phyloP scores from a whole-genome alignment of 2,329 filamentous ascomycete genomes.

The Periconia macrospinosa region DNA sequence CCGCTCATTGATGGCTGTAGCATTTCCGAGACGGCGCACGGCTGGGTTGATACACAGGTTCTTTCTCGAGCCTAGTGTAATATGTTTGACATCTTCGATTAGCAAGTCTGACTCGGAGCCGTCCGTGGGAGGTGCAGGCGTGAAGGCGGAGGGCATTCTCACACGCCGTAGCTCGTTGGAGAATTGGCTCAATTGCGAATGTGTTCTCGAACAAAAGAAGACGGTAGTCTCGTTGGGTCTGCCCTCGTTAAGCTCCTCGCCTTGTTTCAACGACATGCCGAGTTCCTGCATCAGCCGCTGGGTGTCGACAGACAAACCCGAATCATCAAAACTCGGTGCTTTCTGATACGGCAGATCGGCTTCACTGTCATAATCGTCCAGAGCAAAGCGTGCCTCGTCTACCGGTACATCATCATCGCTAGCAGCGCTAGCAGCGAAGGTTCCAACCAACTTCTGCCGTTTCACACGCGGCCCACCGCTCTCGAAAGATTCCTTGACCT shows the following conservation, averaged over 20 bases:
- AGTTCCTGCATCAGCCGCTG: constrained; percentile 69
- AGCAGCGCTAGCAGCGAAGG: constrained; percentile 5
- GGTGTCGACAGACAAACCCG: constrained; percentile 72
- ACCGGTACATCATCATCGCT: constrained; percentile 8
- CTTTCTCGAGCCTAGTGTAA: constrained; percentile 84
- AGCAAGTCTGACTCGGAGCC: constrained; percentile 27
- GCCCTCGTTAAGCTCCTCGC: constrained; percentile 51
- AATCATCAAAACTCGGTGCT: constrained; percentile 26
- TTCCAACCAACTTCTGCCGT: constrained; percentile 31
- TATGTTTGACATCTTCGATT: constrained; percentile 71
- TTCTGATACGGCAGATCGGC: constrained; percentile 45
- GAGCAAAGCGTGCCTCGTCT: constrained; percentile 70
- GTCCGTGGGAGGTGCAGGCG: constrained; percentile 20
- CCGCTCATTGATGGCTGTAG: constrained; percentile 87
- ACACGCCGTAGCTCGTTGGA: constrained; percentile 79
- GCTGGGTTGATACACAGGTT: constrained; percentile 86
- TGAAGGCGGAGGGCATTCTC: constrained; percentile 71
- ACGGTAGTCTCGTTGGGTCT: constrained; percentile 74
- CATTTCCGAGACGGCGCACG: constrained; percentile 68
- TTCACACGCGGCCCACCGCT: constrained; percentile 54
- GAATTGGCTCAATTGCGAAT: constrained; percentile 90
- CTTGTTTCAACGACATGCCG: constrained; percentile 34
- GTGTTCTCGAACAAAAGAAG: constrained; percentile 89
- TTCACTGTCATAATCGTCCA: constrained; percentile 75
- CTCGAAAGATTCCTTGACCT: constrained; percentile 57